Evolutionary conservation across 2,329 filamentous ascomycete species (phyloP), one percentile per base, ranked within the genome.

Genomic region (Neurospora crassa): DNA sequence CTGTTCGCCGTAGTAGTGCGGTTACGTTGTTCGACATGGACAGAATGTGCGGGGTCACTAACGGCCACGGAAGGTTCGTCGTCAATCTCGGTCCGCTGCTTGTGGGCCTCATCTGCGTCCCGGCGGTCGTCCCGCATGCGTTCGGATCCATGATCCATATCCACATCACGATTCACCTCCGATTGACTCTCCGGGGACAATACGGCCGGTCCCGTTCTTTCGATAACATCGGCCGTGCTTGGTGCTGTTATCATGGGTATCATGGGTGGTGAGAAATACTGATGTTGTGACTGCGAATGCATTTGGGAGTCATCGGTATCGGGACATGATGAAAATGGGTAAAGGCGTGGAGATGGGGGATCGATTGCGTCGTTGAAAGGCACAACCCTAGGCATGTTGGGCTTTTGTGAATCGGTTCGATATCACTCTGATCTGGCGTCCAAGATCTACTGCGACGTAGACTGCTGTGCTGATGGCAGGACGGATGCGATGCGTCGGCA

Each of bases 301-400:
- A 34, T 24, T 16, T 71, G 70, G 29, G 71, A 70, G 72, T 75
- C 74, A 47, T 76, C 75, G 71, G 72, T 72, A 40, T 77, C 76
- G 70, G 76, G 76, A 69, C 76, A 77, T 76, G 74, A 74, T 69
- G 76, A 74, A 70, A 76, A 76, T 37, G 74, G 69, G 40, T 70
- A 74, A 5, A 80, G 78, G 71, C 78, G 79, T 67, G 81, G 79
- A 67, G 81, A 81, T 47, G 79, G 76, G 41, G 79, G 79, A 73
- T 80, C 78, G 67, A 81, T 78, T 67, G 80, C 80, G 75, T 82
- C 82, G 70, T 81, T 80, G 18, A 83, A 29, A n/a, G 53, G 53
- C 14, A 16, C 84, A 71, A 83, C 83, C 34, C 83, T 84, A 73
- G 83, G 83, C 83, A 85, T 85, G 74, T 71, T 81, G 71, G 69